Evolutionary conservation across 140 eudicot species (phyloP).

Genomic region (Cichorium intybus): DNA sequence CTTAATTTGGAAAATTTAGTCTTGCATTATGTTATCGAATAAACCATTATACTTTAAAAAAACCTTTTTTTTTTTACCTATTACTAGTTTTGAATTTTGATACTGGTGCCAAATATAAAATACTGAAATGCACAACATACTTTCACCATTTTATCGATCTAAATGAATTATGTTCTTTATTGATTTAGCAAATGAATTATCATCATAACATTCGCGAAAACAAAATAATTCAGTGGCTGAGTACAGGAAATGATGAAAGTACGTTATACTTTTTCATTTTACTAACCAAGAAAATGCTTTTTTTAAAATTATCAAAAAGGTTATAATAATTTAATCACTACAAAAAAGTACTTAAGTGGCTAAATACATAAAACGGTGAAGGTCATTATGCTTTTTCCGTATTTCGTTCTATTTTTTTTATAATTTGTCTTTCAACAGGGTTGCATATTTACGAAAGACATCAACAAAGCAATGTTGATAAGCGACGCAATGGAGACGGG

Average conservation of each 20-base stretch:
- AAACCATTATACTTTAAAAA: too few relatives aligned
- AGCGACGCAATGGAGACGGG: constrained; percentile 98
- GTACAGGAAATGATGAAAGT: neutral
- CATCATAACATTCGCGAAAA: too few relatives aligned
- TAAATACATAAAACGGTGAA: too few relatives aligned
- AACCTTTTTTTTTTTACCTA: too few relatives aligned
- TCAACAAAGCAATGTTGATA: constrained; percentile 91
- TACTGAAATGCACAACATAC: neutral
- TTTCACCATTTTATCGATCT: neutral
- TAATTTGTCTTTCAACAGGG: constrained; percentile 42
- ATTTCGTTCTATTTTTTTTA: too few relatives aligned
- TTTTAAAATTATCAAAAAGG: too few relatives aligned
- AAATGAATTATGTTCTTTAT: too few relatives aligned
- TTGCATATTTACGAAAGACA: constrained; percentile 86
- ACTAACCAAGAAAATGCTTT: too few relatives aligned
- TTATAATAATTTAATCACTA: neutral
- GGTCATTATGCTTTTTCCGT: neutral
- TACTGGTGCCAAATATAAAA: neutral
- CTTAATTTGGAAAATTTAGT: neutral
- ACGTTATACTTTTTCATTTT: too few relatives aligned
- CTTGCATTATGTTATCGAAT: too few relatives aligned
- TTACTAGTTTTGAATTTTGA: too few relatives aligned
- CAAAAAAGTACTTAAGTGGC: neutral
- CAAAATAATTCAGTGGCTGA: neutral
- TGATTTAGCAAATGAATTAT: neutral